Percentiles rank a stretch among this genome's conserved stretches.
phyloP scores from a whole-genome alignment of 768 basidiomycete genomes.

The Mycena floridula region DNA sequence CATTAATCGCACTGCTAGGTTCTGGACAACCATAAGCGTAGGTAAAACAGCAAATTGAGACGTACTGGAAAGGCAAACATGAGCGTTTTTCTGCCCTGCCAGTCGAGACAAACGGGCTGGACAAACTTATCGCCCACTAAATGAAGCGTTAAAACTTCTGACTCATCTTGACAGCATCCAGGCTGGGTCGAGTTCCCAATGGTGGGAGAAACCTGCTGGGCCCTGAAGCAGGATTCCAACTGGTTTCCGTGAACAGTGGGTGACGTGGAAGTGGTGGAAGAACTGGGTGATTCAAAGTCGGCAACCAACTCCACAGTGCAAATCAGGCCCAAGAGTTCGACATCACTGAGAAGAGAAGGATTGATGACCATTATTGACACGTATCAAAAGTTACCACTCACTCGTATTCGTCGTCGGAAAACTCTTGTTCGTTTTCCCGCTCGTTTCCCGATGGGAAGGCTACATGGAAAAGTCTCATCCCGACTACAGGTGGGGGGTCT shows the following conservation, averaged over 20 bases:
- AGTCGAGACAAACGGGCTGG: constrained; percentile 47
- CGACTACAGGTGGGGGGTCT: constrained; percentile 59
- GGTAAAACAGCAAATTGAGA: constrained; percentile 1
- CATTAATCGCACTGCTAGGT: constrained; percentile 60
- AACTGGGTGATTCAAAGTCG: background rate
- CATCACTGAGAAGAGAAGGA: constrained; percentile 31
- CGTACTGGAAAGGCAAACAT: constrained; percentile 63
- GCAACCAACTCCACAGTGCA: constrained; percentile 81
- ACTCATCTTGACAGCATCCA: too few species aligned
- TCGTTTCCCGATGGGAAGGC: constrained; percentile 33
- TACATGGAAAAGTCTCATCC: constrained; percentile 9
- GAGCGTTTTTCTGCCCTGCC: constrained; percentile 43
- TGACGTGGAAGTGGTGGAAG: background rate
- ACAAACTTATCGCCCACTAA: constrained; percentile 60
- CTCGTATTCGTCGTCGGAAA: constrained; percentile 47
- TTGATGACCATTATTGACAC: constrained; percentile 6
- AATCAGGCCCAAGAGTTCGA: constrained; percentile 60
- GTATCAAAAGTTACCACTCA: too few species aligned
- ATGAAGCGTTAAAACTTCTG: constrained; percentile 32
- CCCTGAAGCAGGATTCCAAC: constrained; percentile 1
- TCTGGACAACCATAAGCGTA: constrained; percentile 30
- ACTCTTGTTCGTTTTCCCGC: constrained; percentile 30
- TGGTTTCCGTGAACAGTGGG: background rate
- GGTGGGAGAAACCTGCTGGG: too few species aligned
- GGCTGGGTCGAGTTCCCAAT: constrained; percentile 34